phyloP scores from a whole-genome alignment of 1,139 yeast species.

The Debaryomyces nepalensis region DNA sequence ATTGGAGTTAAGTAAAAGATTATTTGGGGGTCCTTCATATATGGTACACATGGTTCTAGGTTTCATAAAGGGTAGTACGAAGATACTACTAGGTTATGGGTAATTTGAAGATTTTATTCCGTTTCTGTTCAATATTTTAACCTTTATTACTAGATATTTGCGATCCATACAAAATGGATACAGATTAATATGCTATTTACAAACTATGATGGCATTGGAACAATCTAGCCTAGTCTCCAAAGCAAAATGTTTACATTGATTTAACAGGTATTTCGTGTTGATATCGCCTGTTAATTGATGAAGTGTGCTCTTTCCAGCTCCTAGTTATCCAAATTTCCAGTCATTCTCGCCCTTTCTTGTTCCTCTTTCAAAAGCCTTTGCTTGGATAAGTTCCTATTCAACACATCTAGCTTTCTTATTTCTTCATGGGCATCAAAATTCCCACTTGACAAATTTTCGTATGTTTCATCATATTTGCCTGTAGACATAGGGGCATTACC shows the following conservation, averaged over 20 bases:
- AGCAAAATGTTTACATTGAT: neutral
- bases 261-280: no score
- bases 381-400: conserved; percentile 52
- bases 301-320: no score
- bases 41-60: no score
- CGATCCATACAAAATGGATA: neutral
- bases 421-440: conserved; percentile 83
- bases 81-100: no score
- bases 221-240: neutral
- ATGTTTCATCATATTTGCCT: conserved; percentile 88
- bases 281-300: no score
- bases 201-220: conserved; percentile 1
- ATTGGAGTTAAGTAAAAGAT: no score
- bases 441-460: conserved; percentile 77
- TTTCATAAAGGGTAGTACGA: no score
- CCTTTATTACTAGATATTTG: conserved; percentile 1
- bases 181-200: neutral
- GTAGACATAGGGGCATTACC: conserved; percentile 95
- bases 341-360: conserved; percentile 20
- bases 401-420: conserved; percentile 63
- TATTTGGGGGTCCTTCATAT: no score
- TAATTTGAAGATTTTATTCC: no score
- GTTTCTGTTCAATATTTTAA: no score
- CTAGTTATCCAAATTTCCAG: conserved; percentile 10
- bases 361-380: conserved; percentile 32